phyloP scores from a whole-genome alignment of 1,284 basidiomycete genomes.

The Trametes polyzona region DNA sequence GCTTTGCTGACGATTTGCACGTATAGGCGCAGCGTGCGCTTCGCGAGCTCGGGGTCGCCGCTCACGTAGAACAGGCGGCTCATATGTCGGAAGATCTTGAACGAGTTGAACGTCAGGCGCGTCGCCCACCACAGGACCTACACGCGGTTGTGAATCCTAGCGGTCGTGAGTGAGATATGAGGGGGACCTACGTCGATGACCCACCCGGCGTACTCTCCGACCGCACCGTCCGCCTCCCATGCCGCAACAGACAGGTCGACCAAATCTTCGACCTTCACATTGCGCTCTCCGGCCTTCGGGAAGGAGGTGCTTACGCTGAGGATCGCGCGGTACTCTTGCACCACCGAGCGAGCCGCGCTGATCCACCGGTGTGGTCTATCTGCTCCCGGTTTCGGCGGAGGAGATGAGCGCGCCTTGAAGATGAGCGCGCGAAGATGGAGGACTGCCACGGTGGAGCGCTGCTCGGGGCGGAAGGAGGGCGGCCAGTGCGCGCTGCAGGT shows the following conservation, averaged over 20 bases:
- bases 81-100: conserved; percentile 83
- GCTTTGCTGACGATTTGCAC: conserved; percentile 84
- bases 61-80: conserved; percentile 69
- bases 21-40: conserved; percentile 80
- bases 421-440: conserved; percentile 77
- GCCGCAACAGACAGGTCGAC: conserved; percentile 81
- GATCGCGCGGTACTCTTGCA: conserved; percentile 72
- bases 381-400: conserved; percentile 25
- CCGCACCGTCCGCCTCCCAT: conserved; percentile 75
- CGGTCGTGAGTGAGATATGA: not conserved
- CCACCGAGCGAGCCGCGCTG: conserved; percentile 61
- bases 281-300: conserved; percentile 84
- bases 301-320: conserved; percentile 74
- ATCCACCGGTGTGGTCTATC: conserved; percentile 61
- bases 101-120: conserved; percentile 89
- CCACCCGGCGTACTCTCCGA: conserved; percentile 67
- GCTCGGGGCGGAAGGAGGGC: conserved; percentile 69
- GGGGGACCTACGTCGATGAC: conserved; percentile 65
- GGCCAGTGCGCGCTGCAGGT: conserved; percentile 74
- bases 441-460: conserved; percentile 69
- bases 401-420: conserved; percentile 44
- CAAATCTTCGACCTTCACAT: conserved; percentile 82
- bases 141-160: conserved; percentile 16
- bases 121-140: conserved; percentile 92
- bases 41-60: conserved; percentile 70